Percentiles rank a stretch among this genome's conserved stretches.
phyloP scores from a whole-genome alignment of 2,329 filamentous ascomycete species.

The Neonectria hederae region DNA sequence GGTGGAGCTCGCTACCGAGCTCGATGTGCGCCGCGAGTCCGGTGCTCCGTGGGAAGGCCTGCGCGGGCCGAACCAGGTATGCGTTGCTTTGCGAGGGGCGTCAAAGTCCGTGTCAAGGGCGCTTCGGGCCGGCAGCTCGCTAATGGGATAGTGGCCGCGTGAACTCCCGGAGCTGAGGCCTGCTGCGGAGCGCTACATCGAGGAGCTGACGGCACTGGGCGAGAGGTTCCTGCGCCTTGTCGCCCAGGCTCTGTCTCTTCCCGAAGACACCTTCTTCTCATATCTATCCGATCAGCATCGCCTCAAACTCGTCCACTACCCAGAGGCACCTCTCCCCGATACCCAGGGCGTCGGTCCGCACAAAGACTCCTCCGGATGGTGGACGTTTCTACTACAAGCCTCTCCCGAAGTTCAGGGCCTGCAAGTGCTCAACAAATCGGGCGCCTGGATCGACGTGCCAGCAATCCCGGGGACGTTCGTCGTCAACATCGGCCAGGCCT shows the following conservation, averaged over 20 bases:
- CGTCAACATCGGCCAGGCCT: slow-evolving; percentile 67
- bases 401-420: slow-evolving; percentile 60
- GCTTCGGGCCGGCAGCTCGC: neutral
- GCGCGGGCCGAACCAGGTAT: slow-evolving; percentile 60
- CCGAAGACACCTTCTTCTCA: slow-evolving; percentile 57
- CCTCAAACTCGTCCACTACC: slow-evolving; percentile 67
- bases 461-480: slow-evolving; percentile 61
- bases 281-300: slow-evolving; percentile 67
- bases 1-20: slow-evolving; percentile 68
- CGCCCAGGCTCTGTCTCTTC: slow-evolving; percentile 62
- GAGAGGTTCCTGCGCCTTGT: slow-evolving; percentile 65
- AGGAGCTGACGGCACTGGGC: slow-evolving; percentile 59
- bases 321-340: slow-evolving; percentile 36
- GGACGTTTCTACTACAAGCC: slow-evolving; percentile 71
- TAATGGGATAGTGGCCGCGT: slow-evolving; percentile 52
- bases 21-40: slow-evolving; percentile 50
- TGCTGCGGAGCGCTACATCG: slow-evolving; percentile 59
- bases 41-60: slow-evolving; percentile 54
- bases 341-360: slow-evolving; percentile 68
- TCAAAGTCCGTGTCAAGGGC: neutral
- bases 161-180: slow-evolving; percentile 47
- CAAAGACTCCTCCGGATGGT: slow-evolving; percentile 71
- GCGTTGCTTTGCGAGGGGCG: too few relatives aligned
- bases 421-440: slow-evolving; percentile 59
- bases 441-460: slow-evolving; percentile 61